Evolutionary conservation across 2,329 filamentous ascomycete species (phyloP), one percentile per base, ranked within the genome.

Genomic region (Calonectria leucothoes): DNA sequence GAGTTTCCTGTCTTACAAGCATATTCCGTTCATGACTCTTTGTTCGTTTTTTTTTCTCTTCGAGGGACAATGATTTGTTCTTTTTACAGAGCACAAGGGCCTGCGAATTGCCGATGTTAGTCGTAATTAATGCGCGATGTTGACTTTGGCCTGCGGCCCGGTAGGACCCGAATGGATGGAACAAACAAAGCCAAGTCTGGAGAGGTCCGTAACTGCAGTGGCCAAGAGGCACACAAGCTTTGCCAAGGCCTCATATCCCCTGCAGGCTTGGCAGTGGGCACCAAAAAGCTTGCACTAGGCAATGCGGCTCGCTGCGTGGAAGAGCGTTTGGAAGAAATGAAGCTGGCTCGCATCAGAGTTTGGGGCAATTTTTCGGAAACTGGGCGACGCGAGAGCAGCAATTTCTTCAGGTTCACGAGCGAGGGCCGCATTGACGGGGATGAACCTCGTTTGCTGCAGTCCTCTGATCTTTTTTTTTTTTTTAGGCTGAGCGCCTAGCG

Each of bases 221-320:
- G 74, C 74, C 73, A 78, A 72, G 71, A 73, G 69, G 48, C 57
- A 76, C 72, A 79, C 76, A 82, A 82, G 80, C 80, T 82, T 82
- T 81, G 80, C 80, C 82, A 81, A 83, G 82, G 77, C 76, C 52
- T 42, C 51, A 37, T 39, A 35, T 66, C 69, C 59, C 72, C 63
- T 74, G 73, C 72, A 76, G 78, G 55, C 77, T 80, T 80, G 78
- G 78, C 78, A 69, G 27, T 65, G 71, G 59, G 65, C 33, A 77
- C 33, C n/a, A n/a, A 20, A 31, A 79, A 75, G 78, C 77, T 77
- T 79, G 45, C 33, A n/a, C 52, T 73, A 37, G 48, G 61, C 74
- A 11, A 70, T 72, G 51, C 59, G 55, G 35, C 69, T 71, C 57
- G 69, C 68, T 64, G 74, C 70, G 69, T 71, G 70, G 65, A 74